A percentile compares a stretch with the other conserved stretches of the same genome.
Conservation (phyloP, 495 filamentous ascomycete genomes). For the Rhypophila decipiens region DNA sequence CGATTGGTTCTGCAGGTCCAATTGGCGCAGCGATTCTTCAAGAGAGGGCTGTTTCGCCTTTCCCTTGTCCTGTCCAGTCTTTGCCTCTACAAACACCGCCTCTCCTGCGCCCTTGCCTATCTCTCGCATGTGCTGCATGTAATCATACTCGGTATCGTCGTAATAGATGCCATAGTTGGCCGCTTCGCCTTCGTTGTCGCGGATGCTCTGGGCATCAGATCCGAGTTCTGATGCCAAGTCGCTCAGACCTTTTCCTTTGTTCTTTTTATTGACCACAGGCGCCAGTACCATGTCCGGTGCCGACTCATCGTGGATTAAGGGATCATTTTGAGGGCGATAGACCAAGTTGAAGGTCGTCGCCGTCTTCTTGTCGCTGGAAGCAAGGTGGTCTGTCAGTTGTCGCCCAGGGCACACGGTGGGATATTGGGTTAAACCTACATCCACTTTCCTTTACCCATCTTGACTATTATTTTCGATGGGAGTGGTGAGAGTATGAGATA, state of each 20-base stretch:
- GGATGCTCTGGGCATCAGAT: slow-evolving; percentile 47
- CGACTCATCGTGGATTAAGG: slow-evolving; percentile 78
- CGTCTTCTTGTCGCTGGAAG: slow-evolving; percentile 79
- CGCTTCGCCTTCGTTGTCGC: slow-evolving; percentile 91
- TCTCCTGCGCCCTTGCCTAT: slow-evolving; percentile 53
- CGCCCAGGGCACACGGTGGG: neutral
- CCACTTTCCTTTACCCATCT: slow-evolving; percentile 82
- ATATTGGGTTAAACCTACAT: slow-evolving; percentile 53
- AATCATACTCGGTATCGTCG: slow-evolving; percentile 89
- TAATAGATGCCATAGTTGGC: slow-evolving; percentile 87
- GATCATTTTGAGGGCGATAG: slow-evolving; percentile 94
- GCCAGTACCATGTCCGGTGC: slow-evolving; percentile 79
- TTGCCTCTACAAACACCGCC: slow-evolving; percentile 72
- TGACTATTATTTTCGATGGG: slow-evolving; percentile 14
- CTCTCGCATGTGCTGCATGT: slow-evolving; percentile 99
- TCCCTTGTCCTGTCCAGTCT: slow-evolving; percentile 56
- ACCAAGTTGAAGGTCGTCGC: slow-evolving; percentile 90
- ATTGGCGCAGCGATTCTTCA: slow-evolving; percentile 71
- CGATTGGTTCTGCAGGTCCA: slow-evolving; percentile 53
- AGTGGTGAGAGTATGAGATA: no score
- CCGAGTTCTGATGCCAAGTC: slow-evolving; percentile 79
- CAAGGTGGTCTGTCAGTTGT: slow-evolving; percentile 9
- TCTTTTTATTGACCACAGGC: slow-evolving; percentile 36
- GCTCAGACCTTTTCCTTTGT: slow-evolving; percentile 49
- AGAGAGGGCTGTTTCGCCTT: slow-evolving; percentile 60